Base-by-base conservation (phyloP, 2,329 filamentous ascomycete genomes). In the Phaeoacremonium minimum region DNA sequence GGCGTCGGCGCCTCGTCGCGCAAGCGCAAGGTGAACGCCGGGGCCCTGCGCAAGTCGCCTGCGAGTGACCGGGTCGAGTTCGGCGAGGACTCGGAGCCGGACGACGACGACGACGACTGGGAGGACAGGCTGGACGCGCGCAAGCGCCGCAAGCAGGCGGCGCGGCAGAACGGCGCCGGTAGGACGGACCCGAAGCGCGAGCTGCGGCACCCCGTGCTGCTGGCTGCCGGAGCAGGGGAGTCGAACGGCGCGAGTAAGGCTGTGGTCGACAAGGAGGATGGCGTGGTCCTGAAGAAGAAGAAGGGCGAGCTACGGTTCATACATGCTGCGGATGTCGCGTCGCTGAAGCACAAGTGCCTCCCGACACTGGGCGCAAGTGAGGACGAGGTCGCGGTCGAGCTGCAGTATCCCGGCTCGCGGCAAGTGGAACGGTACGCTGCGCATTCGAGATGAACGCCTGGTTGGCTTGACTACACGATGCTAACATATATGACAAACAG, bases 321-420 rank as follows among this genome's bases (percentile, higher is more conserved):
- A 18, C 77, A 83, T 46, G 77, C 77, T 5, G 70, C 69, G 5
- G 66, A 79, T 45, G 67, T 82, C 15, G 71, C 72, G 26, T 75
- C 66, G 30, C 56, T 72, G 15, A 60, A 65, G 36, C 62, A 67
- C 6, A 71, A 69, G 29, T 77, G 72, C 41, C 67, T 70, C 18
- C 68, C 69, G 1, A 67, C 70, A 11, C 63, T 75, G 41, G 66
- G 67, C 28, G 64, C 69, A 4, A 60, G 63, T 32, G 61, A 67
- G 32, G 67, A 78, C 40, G 72, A 78, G 40, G 69, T 80, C 6
- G 65, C 61, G 9, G 76, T 94, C 41, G 69, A 82, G 53, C 65
- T 97, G 48, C 86, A 93, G 58, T 97, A 97, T 60, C 91, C 93
- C 8, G 90, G 87, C 57, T 50, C 53, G 11, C 50, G 50, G 33